These are phyloP conservation scores for Aegilops umbellulata DNA, from an alignment of 176 grass and related monocot species.

Conservation along the genomic window DNA sequence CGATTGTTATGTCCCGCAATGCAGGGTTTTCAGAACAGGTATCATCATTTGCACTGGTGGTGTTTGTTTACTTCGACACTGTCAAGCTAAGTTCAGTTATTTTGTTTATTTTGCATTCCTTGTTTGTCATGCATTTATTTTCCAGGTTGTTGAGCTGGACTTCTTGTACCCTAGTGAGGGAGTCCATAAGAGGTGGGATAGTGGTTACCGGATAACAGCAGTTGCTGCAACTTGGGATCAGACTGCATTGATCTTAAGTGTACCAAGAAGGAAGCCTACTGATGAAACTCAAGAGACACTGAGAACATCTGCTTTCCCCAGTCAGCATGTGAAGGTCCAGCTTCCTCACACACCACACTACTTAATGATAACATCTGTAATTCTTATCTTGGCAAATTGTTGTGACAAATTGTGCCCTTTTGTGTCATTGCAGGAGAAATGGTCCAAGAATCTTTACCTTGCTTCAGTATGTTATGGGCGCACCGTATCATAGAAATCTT, in stretches of 20 bases:
- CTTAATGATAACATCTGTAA: neutral
- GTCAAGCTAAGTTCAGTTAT: neutral
- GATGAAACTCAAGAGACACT: conserved; percentile 97
- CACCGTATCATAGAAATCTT: conserved; percentile 72
- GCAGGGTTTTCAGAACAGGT: conserved; percentile 96
- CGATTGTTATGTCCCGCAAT: conserved; percentile 92
- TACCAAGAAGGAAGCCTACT: conserved; percentile 69
- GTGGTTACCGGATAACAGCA: conserved; percentile 87
- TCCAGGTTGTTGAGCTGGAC: conserved; percentile 95
- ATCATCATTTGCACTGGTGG: neutral
- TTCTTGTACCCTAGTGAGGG: conserved; percentile 98
- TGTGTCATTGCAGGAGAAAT: conserved; percentile 79
- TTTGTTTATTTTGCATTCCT: neutral
- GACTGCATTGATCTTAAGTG: conserved; percentile 85
- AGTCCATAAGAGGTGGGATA: conserved; percentile 94
- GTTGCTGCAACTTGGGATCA: conserved; percentile 90
- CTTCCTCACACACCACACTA: conserved; percentile 6
- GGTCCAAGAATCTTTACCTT: conserved; percentile 91
- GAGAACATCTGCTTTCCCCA: conserved; percentile 93
- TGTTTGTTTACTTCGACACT: conserved; percentile 11
- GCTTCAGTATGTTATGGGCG: conserved; percentile 96
- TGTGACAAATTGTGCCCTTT: conserved; percentile 26
- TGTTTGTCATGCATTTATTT: neutral
- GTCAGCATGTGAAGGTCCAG: conserved; percentile 92
- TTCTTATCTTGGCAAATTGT: neutral